These are phyloP conservation scores for Adenanthera pavonina DNA, from an alignment of 306 rosid genomes.

Conservation along the genomic window DNA sequence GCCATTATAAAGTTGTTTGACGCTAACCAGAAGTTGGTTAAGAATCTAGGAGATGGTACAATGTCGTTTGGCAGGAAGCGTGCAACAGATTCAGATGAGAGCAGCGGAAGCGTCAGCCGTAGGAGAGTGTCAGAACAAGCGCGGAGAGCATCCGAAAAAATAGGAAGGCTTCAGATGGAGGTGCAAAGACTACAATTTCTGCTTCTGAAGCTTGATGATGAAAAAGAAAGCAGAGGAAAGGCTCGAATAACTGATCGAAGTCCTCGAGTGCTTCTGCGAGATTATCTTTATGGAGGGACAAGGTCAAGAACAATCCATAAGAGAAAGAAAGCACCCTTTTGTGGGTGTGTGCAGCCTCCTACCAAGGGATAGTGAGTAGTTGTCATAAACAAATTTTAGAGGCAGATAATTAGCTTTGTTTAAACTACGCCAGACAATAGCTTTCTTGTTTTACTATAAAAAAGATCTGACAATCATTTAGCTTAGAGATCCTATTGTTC, in stretches of 20 bases:
- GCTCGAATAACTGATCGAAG: conserved; percentile 60
- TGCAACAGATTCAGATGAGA: conserved; percentile 52
- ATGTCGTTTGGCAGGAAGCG: conserved; percentile 48
- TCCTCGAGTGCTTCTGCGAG: conserved; percentile 71
- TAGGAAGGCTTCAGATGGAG: conserved; percentile 86
- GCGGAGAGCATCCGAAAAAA: conserved; percentile 75
- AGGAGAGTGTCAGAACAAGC: conserved; percentile 78
- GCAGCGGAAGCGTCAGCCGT: conserved; percentile 68
- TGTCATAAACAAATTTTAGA: conserved; percentile 13
- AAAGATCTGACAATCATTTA: conserved; percentile 48
- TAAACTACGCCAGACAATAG: conserved; percentile 42
- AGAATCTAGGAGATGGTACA: conserved; percentile 61
- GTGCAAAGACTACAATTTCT: conserved; percentile 88
- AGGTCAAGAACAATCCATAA: conserved; percentile 50
- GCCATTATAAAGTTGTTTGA: conserved; percentile 67
- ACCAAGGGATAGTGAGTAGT: conserved; percentile 61
- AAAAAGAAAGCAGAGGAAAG: conserved; percentile 58
- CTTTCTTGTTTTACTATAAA: conserved; percentile 49
- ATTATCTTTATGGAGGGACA: conserved; percentile 73
- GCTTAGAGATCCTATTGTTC: conserved; percentile 56
- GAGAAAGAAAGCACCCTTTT: conserved; percentile 73
- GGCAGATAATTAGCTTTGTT: conserved; percentile 39
- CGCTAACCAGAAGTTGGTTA: conserved; percentile 64
- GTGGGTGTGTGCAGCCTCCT: conserved; percentile 81
- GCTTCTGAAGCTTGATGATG: conserved; percentile 77